phyloP scores from a whole-genome alignment of 441 rosid species.

The Jatropha multifida region DNA sequence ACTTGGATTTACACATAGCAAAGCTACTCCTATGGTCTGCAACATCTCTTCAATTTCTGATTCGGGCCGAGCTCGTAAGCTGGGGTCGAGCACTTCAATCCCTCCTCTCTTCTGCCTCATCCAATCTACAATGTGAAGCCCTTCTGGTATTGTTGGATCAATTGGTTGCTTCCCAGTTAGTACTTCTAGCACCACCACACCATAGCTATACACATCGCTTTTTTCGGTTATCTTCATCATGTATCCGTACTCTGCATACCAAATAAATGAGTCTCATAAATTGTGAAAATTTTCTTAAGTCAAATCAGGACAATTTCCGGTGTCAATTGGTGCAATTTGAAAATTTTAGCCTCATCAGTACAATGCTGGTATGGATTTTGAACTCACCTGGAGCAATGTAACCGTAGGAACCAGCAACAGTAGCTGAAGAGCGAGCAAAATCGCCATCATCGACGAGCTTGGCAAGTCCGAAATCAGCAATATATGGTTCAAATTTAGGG shows the following conservation, averaged over 20 bases:
- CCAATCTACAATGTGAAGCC: slow-evolving; percentile 86
- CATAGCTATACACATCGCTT: slow-evolving; percentile 94
- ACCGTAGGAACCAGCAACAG: slow-evolving; percentile 95
- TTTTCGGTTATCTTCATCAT: slow-evolving; percentile 98
- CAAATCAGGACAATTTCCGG: neutral
- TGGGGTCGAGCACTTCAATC: slow-evolving; percentile 61
- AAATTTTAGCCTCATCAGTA: too few relatives aligned
- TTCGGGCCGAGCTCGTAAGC: slow-evolving; percentile 49
- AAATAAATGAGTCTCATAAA: neutral
- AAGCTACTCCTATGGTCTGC: slow-evolving; percentile 79
- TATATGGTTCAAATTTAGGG: slow-evolving; percentile 87
- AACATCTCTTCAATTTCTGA: slow-evolving; percentile 77
- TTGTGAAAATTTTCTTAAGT: neutral
- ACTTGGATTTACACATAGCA: slow-evolving; percentile 64
- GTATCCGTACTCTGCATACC: slow-evolving; percentile 72
- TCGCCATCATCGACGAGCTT: slow-evolving; percentile 93
- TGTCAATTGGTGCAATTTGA: neutral
- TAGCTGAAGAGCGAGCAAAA: slow-evolving; percentile 75
- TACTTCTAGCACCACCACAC: slow-evolving; percentile 83
- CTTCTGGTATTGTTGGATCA: slow-evolving; percentile 93
- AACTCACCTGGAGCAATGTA: slow-evolving; percentile 93
- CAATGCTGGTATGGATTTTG: neutral
- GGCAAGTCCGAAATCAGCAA: slow-evolving; percentile 96
- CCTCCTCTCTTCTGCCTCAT: slow-evolving; percentile 63
- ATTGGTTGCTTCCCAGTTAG: slow-evolving; percentile 92